Evolutionary conservation across 352 stramenopile species (phyloP), one percentile per base, ranked within the genome.

Genomic region (Pythium phragmitis): DNA sequence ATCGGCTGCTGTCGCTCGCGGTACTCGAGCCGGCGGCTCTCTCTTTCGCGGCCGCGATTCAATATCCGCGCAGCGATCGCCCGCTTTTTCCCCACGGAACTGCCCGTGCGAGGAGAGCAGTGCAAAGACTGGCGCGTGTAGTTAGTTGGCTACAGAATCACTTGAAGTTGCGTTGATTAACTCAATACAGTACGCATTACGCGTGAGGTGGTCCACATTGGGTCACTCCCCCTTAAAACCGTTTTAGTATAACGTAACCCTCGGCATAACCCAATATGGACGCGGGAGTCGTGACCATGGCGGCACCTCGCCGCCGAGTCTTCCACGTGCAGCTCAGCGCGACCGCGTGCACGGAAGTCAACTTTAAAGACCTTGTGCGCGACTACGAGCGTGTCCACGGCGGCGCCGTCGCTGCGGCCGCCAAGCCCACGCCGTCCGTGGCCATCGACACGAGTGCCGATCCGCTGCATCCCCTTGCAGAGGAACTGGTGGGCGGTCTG

Each of bases 341-440:
- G n/a, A 68, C 42, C 11, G 57, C 56, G n/a, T 79, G 80, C 36
- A 73, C 72, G 3, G 86, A 92, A 65, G 81, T 92, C 59, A 87
- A 87, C 74, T 92, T 87, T 41, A 88, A 87, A 67, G 74, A 82
- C 48, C 78, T 94, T 7, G 60, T 80, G 57, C 69, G 67, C 21
- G 50, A 75, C 23, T 68, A 48, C 17, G 16, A 71, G 30, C 41
- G 34, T 33, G 63, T 57, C 42, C 54, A 62, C 47, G 55, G 36
- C 26, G 55, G 36, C 26, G 16, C 17, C 16, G 26, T 19, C 30
- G 53, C 41, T 17, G 17, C 42, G 16, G 30, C 28, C 8, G 43
- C 43, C 7, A 58, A 41, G 19, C 12, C 51, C n/a, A 12, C 19
- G 19, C 28, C 12, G 33, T 26, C 19, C 42, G 28, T 33, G 17